A percentile compares a stretch with the other conserved stretches of the same genome.
phyloP scores from a whole-genome alignment of 202 grass and related monocot species.

The Panicum hallii region DNA sequence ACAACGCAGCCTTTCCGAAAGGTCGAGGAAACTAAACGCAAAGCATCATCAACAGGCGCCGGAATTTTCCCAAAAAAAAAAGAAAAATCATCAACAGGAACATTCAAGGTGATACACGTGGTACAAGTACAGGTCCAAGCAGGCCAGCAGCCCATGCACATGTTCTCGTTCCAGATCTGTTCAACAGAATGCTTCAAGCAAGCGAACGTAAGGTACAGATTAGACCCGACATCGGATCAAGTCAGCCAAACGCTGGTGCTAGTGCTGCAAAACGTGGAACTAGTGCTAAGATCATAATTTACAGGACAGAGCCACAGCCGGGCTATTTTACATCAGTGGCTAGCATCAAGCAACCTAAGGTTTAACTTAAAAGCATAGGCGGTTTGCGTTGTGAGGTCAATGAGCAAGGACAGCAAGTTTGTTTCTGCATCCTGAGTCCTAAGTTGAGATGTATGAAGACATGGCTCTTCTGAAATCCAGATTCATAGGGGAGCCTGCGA shows the following conservation, averaged over 20 bases:
- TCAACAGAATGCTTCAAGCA: slow-evolving; percentile 41
- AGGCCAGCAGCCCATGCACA: not conserved
- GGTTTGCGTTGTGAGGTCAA: slow-evolving; percentile 53
- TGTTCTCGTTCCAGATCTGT: not conserved
- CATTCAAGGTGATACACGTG: not conserved
- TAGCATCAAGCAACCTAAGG: slow-evolving; percentile 42
- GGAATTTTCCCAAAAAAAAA: no score
- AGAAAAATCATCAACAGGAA: not conserved
- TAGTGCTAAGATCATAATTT: slow-evolving; percentile 42
- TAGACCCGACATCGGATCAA: not conserved
- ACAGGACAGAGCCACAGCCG: slow-evolving; percentile 30
- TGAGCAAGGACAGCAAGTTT: slow-evolving; percentile 4
- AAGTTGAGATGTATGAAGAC: slow-evolving; percentile 69
- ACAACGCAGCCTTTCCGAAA: not conserved
- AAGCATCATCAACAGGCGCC: not conserved
- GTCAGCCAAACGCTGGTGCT: slow-evolving; percentile 6
- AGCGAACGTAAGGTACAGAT: slow-evolving; percentile 24
- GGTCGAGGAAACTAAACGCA: not conserved
- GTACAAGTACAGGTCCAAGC: not conserved
- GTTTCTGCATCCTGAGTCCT: slow-evolving; percentile 27
- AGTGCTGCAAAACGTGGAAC: slow-evolving; percentile 29
- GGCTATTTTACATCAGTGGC: slow-evolving; percentile 47
- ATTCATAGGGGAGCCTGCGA: slow-evolving; percentile 48
- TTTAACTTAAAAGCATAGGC: slow-evolving; percentile 21
- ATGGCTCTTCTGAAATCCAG: slow-evolving; percentile 76